Percentiles rank a stretch among this genome's conserved stretches.
Evolutionary conservation across 345 rosid genomes (phyloP).

Genomic region (Arabis alpina): DNA sequence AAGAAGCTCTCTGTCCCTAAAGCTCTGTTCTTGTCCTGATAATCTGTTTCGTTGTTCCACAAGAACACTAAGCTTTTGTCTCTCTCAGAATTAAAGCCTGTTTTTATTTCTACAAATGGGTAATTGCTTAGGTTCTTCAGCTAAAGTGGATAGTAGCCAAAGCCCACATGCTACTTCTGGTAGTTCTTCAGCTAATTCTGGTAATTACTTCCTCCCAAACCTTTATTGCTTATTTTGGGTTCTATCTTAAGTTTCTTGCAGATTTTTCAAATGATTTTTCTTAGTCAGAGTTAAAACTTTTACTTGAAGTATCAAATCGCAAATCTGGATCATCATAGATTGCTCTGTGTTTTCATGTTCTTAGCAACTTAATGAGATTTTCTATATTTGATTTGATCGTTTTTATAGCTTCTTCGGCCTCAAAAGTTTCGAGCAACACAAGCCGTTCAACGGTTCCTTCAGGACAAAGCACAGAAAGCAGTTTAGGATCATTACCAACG

Average conservation of each 20-base stretch:
- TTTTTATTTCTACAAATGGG: slow-evolving; percentile 51
- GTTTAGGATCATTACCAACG: slow-evolving; percentile 58
- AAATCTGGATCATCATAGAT: slow-evolving; percentile 10
- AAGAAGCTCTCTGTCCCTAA: neutral
- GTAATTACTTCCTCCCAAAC: neutral
- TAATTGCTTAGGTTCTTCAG: slow-evolving; percentile 70
- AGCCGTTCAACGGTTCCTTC: slow-evolving; percentile 70
- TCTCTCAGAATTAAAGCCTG: neutral
- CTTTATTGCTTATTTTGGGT: neutral
- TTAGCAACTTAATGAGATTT: neutral
- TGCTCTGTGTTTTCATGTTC: neutral
- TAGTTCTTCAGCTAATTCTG: slow-evolving; percentile 28
- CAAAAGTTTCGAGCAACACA: slow-evolving; percentile 67
- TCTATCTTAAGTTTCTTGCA: slow-evolving; percentile 11
- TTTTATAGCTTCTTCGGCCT: slow-evolving; percentile 63
- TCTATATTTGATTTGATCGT: slow-evolving; percentile 27
- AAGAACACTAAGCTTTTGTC: slow-evolving; percentile 24
- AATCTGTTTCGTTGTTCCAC: slow-evolving; percentile 21
- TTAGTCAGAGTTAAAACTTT: neutral
- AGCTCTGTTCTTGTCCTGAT: slow-evolving; percentile 19
- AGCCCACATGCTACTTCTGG: slow-evolving; percentile 63
- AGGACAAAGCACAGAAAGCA: slow-evolving; percentile 52
- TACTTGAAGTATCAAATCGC: too few species aligned
- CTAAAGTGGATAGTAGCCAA: slow-evolving; percentile 63
- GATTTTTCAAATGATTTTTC: neutral